Conservation (phyloP, 2,329 filamentous ascomycete species). For the Aspergillus sp. region DNA sequence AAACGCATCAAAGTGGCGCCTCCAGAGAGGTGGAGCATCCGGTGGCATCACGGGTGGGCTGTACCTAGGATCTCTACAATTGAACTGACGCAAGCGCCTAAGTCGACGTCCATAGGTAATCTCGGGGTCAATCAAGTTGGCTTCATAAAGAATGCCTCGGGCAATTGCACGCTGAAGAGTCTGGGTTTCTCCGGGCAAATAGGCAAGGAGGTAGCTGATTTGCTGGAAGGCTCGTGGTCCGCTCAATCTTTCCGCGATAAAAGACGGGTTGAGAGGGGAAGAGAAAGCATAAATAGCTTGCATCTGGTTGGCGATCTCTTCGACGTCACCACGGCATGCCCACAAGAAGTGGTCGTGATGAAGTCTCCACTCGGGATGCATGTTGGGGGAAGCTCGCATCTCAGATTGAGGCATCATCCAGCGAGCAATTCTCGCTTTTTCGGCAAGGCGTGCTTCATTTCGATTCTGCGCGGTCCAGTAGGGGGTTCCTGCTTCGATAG, state of each 20-base stretch:
- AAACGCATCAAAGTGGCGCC: slow-evolving; percentile 7
- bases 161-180: slow-evolving; percentile 10
- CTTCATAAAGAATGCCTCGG: slow-evolving; percentile 8
- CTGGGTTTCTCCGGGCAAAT: slow-evolving; percentile 10
- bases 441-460: too few species aligned
- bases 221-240: slow-evolving; percentile 8
- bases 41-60: slow-evolving; percentile 1
- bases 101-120: slow-evolving; percentile 5
- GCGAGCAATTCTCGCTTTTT: too few species aligned
- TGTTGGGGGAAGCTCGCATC: not conserved
- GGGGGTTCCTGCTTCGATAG: too few species aligned
- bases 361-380: slow-evolving; percentile 3
- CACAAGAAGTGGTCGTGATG: slow-evolving; percentile 12
- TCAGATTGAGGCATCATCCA: too few species aligned
- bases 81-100: slow-evolving; percentile 3
- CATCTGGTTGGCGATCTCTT: slow-evolving; percentile 7
- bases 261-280: slow-evolving; percentile 5
- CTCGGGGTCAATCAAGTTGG: slow-evolving; percentile 6
- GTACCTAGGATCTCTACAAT: slow-evolving; percentile 3
- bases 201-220: slow-evolving; percentile 7
- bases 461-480: too few species aligned
- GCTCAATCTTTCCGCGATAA: slow-evolving; percentile 7
- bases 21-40: slow-evolving; percentile 2
- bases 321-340: slow-evolving; percentile 10
- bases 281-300: slow-evolving; percentile 9